Percentiles rank a stretch among this genome's conserved stretches.
phyloP scores from a whole-genome alignment of 106 monocot genomes.

The Acanthochlamys bracteata region DNA sequence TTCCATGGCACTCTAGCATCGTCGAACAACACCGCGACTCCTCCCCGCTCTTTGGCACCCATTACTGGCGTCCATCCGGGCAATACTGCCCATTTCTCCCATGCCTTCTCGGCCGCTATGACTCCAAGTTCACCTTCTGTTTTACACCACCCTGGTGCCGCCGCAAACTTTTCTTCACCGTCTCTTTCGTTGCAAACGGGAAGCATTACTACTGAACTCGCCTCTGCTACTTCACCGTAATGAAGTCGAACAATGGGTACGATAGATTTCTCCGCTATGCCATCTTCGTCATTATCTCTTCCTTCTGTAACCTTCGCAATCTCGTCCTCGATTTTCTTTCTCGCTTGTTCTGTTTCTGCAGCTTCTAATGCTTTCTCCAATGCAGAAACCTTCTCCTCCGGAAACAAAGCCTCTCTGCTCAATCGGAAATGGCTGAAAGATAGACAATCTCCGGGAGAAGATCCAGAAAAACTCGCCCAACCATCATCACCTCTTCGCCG shows the following conservation, averaged over 20 bases:
- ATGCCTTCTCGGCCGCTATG: constrained; percentile 52
- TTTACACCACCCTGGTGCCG: constrained; percentile 39
- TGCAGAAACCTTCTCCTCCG: constrained; percentile 28
- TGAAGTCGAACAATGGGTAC: constrained; percentile 64
- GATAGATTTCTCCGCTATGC: neutral
- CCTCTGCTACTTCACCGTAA: constrained; percentile 85
- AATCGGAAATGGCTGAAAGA: constrained; percentile 63
- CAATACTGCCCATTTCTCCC: constrained; percentile 77
- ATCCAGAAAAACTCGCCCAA: constrained; percentile 51
- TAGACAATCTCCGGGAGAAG: constrained; percentile 70
- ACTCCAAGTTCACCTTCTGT: constrained; percentile 50
- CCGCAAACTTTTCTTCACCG: constrained; percentile 30
- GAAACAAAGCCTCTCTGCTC: constrained; percentile 33
- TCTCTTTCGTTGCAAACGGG: constrained; percentile 44
- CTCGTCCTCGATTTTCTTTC: constrained; percentile 27
- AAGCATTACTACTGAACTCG: constrained; percentile 49
- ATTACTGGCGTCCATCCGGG: constrained; percentile 66
- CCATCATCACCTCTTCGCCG: constrained; percentile 50
- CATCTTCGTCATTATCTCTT: constrained; percentile 6
- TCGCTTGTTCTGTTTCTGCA: constrained; percentile 64
- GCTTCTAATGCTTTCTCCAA: constrained; percentile 51
- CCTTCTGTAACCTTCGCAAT: constrained; percentile 22
- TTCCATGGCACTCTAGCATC: constrained; percentile 67
- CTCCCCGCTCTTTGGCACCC: constrained; percentile 18
- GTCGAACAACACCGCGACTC: constrained; percentile 49